These are phyloP conservation scores for Dispira simplex DNA, from an alignment of 192 early-diverging fungal species.

Conservation along the genomic window DNA sequence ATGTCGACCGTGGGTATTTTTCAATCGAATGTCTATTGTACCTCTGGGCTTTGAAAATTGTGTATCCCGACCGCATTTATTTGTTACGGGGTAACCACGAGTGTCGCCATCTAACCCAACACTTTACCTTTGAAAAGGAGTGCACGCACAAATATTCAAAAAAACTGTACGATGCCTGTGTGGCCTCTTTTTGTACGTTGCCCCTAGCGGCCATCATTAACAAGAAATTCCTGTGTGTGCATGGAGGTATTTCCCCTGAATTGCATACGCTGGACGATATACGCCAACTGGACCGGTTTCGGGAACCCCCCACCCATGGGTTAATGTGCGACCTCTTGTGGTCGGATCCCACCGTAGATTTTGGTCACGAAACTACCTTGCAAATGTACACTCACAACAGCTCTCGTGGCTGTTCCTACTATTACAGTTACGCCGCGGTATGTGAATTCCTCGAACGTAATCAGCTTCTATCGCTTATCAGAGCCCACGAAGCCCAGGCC, in stretches of 20 bases:
- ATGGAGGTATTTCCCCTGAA: constrained; percentile 22
- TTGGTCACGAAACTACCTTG: constrained; percentile 68
- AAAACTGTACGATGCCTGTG: constrained; percentile 20
- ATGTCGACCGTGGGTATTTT: constrained; percentile 26
- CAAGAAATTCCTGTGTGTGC: constrained; percentile 17
- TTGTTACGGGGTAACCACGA: constrained; percentile 29
- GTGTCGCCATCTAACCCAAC: constrained; percentile 21
- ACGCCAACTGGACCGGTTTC: constrained; percentile 63
- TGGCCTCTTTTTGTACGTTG: constrained; percentile 18
- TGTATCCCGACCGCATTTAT: constrained; percentile 20
- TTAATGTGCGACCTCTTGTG: constrained; percentile 88
- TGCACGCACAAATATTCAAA: constrained; percentile 21
- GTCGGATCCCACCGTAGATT: constrained; percentile 88
- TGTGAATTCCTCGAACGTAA: constrained; percentile 24
- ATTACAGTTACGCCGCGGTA: constrained; percentile 37
- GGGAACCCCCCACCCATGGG: constrained; percentile 82
- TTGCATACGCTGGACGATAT: constrained; percentile 16
- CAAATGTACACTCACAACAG: constrained; percentile 75
- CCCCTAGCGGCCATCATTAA: constrained; percentile 18
- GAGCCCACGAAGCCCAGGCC: constrained; percentile 28
- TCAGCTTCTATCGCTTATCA: constrained; percentile 20
- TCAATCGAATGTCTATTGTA: constrained; percentile 23
- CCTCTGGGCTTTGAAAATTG: constrained; percentile 23
- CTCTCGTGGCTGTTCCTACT: constrained; percentile 83
- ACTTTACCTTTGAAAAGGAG: constrained; percentile 25